phyloP scores from a whole-genome alignment of 257 asterid genomes.

The Fraxinus pennsylvanica region DNA sequence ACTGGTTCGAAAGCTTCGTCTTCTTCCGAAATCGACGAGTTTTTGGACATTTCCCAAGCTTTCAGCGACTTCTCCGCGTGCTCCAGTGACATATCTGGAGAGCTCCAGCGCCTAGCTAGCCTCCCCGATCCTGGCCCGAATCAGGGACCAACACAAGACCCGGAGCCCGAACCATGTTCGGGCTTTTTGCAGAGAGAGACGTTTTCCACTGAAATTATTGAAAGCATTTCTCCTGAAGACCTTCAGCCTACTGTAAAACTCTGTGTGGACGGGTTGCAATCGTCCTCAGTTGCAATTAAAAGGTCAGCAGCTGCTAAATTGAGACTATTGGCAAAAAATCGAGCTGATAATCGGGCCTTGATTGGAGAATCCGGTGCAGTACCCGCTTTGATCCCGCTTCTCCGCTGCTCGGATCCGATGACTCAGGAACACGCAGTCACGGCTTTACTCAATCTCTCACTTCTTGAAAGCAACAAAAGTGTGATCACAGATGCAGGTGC shows the following conservation, averaged over 20 bases:
- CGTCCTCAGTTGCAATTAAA: slow-evolving; percentile 40
- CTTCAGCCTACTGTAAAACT: slow-evolving; percentile 51
- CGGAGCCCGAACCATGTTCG: slow-evolving; percentile 35
- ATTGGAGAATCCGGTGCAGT: slow-evolving; percentile 50
- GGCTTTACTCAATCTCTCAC: slow-evolving; percentile 44
- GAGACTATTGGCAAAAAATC: slow-evolving; percentile 46
- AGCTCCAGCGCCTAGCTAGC: slow-evolving; percentile 77
- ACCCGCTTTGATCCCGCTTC: slow-evolving; percentile 43
- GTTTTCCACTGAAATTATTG: slow-evolving; percentile 54
- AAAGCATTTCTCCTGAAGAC: slow-evolving; percentile 53
- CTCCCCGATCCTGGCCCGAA: slow-evolving; percentile 46
- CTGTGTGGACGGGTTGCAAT: slow-evolving; percentile 46
- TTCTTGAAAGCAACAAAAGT: slow-evolving; percentile 41
- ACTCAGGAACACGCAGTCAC: slow-evolving; percentile 57
- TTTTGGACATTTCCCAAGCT: slow-evolving; percentile 60
- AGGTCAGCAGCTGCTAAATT: slow-evolving; percentile 51
- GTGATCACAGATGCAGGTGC: slow-evolving; percentile 37
- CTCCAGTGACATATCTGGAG: slow-evolving; percentile 92
- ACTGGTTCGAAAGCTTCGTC: slow-evolving; percentile 32
- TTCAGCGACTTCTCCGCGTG: slow-evolving; percentile 83
- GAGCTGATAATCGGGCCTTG: slow-evolving; percentile 53
- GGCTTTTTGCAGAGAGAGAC: slow-evolving; percentile 48
- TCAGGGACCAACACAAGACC: slow-evolving; percentile 14
- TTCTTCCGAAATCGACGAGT: slow-evolving; percentile 41
- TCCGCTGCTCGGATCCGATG: slow-evolving; percentile 42